phyloP scores from a whole-genome alignment of 2,329 filamentous ascomycete genomes.

The Phialophora expanda region DNA sequence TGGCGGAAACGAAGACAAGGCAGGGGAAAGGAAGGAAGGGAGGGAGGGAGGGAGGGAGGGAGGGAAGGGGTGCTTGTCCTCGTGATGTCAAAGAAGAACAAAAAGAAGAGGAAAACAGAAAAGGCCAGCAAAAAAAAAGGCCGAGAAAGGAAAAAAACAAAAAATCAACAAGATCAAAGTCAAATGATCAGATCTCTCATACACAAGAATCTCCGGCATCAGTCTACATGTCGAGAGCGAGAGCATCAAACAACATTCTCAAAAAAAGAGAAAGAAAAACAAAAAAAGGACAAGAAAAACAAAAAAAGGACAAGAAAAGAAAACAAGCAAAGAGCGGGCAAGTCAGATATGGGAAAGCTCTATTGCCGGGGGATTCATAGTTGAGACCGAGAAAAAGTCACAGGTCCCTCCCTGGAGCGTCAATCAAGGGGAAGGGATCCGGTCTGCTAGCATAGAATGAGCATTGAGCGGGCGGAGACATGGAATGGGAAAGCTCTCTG shows the following conservation, averaged over 20 bases:
- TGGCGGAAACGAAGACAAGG: neutral
- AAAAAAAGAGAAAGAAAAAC: neutral
- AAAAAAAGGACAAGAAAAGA: neutral
- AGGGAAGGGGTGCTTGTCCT: neutral
- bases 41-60: neutral
- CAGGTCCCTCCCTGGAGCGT: neutral
- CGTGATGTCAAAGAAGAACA: neutral
- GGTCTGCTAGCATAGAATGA: neutral
- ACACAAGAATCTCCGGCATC: slow-evolving; percentile 4
- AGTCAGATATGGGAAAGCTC: slow-evolving; percentile 4
- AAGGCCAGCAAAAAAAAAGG: slow-evolving; percentile 20
- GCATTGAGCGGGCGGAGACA: slow-evolving; percentile 2
- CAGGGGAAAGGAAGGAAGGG: neutral
- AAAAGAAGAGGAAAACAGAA: neutral
- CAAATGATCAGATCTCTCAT: slow-evolving; percentile 3
- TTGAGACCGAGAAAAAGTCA: neutral
- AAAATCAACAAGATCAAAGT: slow-evolving; percentile 1
- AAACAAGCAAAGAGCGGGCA: slow-evolving; percentile 5
- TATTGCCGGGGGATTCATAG: neutral
- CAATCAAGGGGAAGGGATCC: slow-evolving; percentile 1
- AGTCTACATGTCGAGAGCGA: neutral
- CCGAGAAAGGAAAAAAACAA: neutral
- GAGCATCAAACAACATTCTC: neutral
- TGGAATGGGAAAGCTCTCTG: slow-evolving; percentile 7
- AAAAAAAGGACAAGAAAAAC: neutral